Evolutionary conservation across 441 rosid genomes (phyloP).

Genomic region (Corymbia citriodora): DNA sequence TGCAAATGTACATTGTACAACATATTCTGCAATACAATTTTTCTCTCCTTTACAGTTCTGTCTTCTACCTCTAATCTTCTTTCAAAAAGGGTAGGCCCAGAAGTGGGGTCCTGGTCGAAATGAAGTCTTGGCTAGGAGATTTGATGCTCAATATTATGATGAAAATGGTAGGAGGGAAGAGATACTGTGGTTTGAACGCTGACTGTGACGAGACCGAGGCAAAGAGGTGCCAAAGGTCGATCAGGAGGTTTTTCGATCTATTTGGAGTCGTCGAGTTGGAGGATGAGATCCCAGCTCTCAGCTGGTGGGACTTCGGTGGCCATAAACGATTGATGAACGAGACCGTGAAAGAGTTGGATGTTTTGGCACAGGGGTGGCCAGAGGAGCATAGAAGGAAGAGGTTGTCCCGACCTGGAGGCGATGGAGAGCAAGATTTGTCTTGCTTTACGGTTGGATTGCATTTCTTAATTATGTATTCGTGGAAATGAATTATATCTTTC

Average conservation of each 20-base stretch:
- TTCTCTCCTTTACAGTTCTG: too few species aligned
- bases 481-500: too few species aligned
- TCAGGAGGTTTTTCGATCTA: constrained; percentile 12
- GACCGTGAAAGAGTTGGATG: constrained; percentile 19
- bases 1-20: too few species aligned
- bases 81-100: too few species aligned
- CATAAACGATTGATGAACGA: constrained; percentile 22
- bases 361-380: constrained; percentile 19
- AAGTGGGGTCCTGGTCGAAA: background rate
- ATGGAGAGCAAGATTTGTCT: constrained; percentile 15
- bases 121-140: background rate
- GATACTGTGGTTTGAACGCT: background rate
- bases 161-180: background rate
- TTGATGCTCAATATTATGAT: background rate
- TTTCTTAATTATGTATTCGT: background rate
- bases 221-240: background rate
- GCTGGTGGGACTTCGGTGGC: constrained; percentile 43
- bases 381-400: constrained; percentile 33
- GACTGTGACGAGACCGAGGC: background rate
- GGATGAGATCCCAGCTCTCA: constrained; percentile 28
- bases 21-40: too few species aligned
- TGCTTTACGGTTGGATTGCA: background rate
- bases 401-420: background rate
- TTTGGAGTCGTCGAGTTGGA: constrained; percentile 24
- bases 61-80: too few species aligned